phyloP scores from a whole-genome alignment of 2,329 filamentous ascomycete genomes.

The Diaporthe ilicicola region DNA sequence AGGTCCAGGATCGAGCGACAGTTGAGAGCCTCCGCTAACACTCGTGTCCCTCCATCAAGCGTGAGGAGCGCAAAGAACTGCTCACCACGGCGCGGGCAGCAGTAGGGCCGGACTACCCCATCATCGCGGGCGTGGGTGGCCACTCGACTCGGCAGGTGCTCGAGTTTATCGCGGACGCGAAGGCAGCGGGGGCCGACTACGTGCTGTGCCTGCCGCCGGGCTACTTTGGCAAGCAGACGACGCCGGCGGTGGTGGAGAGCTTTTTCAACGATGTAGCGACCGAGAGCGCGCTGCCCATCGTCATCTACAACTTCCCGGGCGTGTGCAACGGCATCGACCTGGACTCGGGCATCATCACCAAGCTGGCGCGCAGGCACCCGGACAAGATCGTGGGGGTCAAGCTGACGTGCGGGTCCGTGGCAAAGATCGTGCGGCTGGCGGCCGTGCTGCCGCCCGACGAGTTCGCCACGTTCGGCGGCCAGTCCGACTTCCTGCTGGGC shows the following conservation, averaged over 20 bases:
- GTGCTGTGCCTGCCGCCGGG: slow-evolving; percentile 68
- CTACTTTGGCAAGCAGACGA: slow-evolving; percentile 72
- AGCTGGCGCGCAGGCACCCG: slow-evolving; percentile 55
- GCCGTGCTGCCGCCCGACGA: slow-evolving; percentile 57
- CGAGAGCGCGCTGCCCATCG: slow-evolving; percentile 62
- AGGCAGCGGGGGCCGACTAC: slow-evolving; percentile 68
- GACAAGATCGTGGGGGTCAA: slow-evolving; percentile 71
- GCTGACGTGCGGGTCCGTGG: slow-evolving; percentile 75
- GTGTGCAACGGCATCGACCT: slow-evolving; percentile 75
- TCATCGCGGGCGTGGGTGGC: slow-evolving; percentile 71
- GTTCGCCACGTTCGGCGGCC: slow-evolving; percentile 76
- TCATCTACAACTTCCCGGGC: slow-evolving; percentile 75
- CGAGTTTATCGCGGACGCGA: slow-evolving; percentile 66
- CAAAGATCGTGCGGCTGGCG: slow-evolving; percentile 66
- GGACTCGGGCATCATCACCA: slow-evolving; percentile 68
- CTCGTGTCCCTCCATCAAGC: neutral
- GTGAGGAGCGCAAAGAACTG: slow-evolving; percentile 49
- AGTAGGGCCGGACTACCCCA: slow-evolving; percentile 61
- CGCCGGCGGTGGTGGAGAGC: slow-evolving; percentile 61
- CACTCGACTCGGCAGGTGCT: slow-evolving; percentile 72
- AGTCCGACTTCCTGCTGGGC: slow-evolving; percentile 75
- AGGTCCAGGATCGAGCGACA: neutral
- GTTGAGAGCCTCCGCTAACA: neutral
- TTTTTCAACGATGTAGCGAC: slow-evolving; percentile 68
- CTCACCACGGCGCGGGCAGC: slow-evolving; percentile 62